A percentile compares a stretch with the other conserved stretches of the same genome.
Evolutionary conservation across 768 basidiomycete species (phyloP).

Genomic region (Tricholoma terreum): DNA sequence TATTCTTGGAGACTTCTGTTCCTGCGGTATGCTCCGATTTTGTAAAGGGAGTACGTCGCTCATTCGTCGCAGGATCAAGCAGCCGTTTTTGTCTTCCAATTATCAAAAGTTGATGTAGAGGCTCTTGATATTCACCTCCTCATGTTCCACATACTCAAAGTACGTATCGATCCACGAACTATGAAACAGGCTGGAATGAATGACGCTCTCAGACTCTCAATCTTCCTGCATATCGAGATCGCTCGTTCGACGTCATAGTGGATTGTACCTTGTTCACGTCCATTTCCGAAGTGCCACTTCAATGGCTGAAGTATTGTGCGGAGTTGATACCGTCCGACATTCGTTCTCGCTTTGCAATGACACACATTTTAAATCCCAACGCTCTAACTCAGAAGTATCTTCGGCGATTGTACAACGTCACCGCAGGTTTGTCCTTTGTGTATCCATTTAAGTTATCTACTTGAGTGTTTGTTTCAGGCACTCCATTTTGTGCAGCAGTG

Average conservation of each 20-base stretch:
- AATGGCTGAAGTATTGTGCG: constrained; percentile 76
- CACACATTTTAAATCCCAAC: constrained; percentile 76
- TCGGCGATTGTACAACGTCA: constrained; percentile 73
- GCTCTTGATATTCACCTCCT: constrained; percentile 75
- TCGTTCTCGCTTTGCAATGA: constrained; percentile 52
- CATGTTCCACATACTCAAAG: constrained; percentile 78
- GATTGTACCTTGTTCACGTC: constrained; percentile 80
- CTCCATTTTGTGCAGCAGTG: constrained; percentile 48
- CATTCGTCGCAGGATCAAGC: constrained; percentile 35
- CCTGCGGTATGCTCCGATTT: constrained; percentile 35
- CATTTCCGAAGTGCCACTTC: constrained; percentile 73
- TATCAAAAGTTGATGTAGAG: constrained; percentile 75
- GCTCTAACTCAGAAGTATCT: constrained; percentile 68
- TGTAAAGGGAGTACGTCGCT: not conserved
- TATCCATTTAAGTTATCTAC: not conserved
- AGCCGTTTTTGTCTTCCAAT: constrained; percentile 59
- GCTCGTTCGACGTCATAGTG: constrained; percentile 67
- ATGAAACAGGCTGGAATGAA: not conserved
- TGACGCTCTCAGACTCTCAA: constrained; percentile 44
- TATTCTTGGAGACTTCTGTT: constrained; percentile 59
- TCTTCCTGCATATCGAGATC: constrained; percentile 43
- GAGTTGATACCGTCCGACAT: constrained; percentile 74
- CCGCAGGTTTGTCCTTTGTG: constrained; percentile 35
- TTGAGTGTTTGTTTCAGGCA: constrained; percentile 34
- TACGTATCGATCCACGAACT: constrained; percentile 19